phyloP scores from a whole-genome alignment of 2,329 filamentous ascomycete genomes.

The Pseudogymnoascus verrucosus region DNA sequence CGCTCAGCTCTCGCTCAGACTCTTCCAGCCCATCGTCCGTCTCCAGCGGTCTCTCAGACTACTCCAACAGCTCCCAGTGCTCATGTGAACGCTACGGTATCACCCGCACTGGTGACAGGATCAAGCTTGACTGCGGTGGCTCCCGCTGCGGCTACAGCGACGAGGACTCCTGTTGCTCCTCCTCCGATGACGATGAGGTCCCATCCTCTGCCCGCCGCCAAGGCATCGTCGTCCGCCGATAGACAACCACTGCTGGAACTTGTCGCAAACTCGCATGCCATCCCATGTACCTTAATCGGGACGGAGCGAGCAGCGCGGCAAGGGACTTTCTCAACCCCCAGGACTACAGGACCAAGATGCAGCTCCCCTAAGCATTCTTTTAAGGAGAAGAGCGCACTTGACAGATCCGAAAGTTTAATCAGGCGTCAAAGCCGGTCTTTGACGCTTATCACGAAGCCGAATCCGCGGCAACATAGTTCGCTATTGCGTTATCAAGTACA shows the following conservation, averaged over 20 bases:
- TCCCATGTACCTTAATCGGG: not conserved
- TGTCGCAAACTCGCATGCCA: not conserved
- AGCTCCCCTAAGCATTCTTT: conserved; percentile 10
- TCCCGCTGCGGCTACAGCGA: conserved; percentile 76
- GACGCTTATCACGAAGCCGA: conserved; percentile 23
- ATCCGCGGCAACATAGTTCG: conserved; percentile 21
- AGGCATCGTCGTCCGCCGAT: conserved; percentile 48
- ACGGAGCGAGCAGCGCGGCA: conserved; percentile 11
- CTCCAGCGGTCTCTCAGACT: conserved; percentile 57
- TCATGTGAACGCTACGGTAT: conserved; percentile 95
- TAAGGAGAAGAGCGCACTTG: conserved; percentile 18
- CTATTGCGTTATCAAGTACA: not conserved
- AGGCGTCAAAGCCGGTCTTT: conserved; percentile 20
- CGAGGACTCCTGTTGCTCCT: conserved; percentile 62
- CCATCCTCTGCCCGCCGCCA: conserved; percentile 51
- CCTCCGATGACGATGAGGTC: conserved; percentile 53
- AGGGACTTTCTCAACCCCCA: conserved; percentile 1
- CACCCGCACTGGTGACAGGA: conserved; percentile 82
- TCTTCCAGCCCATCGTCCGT: conserved; percentile 62
- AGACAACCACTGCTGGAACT: conserved; percentile 13
- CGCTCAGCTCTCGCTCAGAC: conserved; percentile 64
- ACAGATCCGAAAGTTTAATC: conserved; percentile 16
- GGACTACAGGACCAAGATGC: conserved; percentile 7
- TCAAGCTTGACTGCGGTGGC: conserved; percentile 94
- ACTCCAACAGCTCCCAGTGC: conserved; percentile 73